These are phyloP conservation scores for Rosa persica DNA, from an alignment of 306 rosid species.

Conservation along the genomic window DNA sequence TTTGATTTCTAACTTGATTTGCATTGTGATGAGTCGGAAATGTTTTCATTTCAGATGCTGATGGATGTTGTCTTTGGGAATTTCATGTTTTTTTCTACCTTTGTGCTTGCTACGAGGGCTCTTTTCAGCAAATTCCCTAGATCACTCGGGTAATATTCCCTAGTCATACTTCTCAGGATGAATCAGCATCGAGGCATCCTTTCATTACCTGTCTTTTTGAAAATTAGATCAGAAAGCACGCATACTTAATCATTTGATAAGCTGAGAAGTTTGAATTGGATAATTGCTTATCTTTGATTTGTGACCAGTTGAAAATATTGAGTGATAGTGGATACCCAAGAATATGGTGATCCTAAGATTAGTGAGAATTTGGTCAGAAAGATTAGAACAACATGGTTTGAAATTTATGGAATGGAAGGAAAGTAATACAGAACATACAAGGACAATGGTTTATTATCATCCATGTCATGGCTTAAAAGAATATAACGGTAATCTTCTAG, in stretches of 20 bases:
- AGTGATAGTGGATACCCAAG: background rate
- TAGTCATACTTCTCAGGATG: background rate
- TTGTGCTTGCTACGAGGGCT: conserved; percentile 47
- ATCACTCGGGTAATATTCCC: conserved; percentile 45
- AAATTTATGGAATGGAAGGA: background rate
- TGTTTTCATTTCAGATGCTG: conserved; percentile 49
- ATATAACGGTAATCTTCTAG: conserved; percentile 8
- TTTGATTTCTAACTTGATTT: background rate
- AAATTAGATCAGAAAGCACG: background rate
- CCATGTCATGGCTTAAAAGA: background rate
- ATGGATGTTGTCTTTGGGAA: conserved; percentile 64
- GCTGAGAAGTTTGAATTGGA: background rate
- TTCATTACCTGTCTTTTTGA: background rate
- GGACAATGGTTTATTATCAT: background rate
- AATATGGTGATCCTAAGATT: background rate
- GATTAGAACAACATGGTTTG: background rate
- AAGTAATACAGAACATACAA: background rate
- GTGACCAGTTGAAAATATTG: background rate
- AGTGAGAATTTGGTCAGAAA: background rate
- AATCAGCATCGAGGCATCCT: background rate
- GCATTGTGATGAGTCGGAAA: background rate
- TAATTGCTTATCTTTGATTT: background rate
- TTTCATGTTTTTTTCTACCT: conserved; percentile 55
- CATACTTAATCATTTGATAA: background rate
- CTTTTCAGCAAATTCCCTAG: conserved; percentile 46